Percentiles rank a stretch among this genome's conserved stretches.
Evolutionary conservation across 1,284 basidiomycete species (phyloP).

Genomic region (Inonotus hispidus): DNA sequence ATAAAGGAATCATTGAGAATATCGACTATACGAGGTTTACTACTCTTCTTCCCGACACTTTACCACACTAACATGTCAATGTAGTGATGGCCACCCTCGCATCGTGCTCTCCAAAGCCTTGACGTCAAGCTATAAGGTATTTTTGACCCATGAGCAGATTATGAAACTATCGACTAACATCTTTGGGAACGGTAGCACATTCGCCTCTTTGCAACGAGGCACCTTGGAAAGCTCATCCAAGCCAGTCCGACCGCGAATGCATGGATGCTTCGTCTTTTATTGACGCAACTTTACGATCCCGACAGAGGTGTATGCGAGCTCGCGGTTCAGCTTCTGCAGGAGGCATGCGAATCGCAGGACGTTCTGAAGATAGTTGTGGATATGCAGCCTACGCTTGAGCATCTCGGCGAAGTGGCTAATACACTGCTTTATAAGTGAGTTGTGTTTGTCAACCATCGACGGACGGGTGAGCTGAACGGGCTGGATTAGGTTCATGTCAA

Average conservation of each 20-base stretch:
- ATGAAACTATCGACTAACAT: not conserved
- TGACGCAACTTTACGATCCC: constrained; percentile 95
- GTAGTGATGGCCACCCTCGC: constrained; percentile 86
- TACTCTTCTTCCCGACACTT: not conserved
- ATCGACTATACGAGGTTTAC: constrained; percentile 85
- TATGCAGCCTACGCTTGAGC: constrained; percentile 92
- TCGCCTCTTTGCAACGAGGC: constrained; percentile 83
- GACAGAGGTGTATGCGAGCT: constrained; percentile 84
- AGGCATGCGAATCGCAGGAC: constrained; percentile 81
- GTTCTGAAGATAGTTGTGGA: constrained; percentile 88
- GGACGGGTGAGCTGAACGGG: not conserved
- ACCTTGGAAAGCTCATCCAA: constrained; percentile 78
- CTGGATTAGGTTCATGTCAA: constrained; percentile 82
- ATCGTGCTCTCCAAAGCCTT: constrained; percentile 91
- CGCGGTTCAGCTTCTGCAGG: constrained; percentile 85
- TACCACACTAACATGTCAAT: constrained; percentile 13
- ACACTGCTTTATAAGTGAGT: constrained; percentile 82
- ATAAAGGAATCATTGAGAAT: constrained; percentile 87
- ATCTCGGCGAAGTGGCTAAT: constrained; percentile 90
- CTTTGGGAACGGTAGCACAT: constrained; percentile 60
- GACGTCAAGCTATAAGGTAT: constrained; percentile 84
- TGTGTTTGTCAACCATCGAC: constrained; percentile 15
- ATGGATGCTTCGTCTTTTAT: constrained; percentile 84
- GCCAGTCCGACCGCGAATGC: constrained; percentile 57
- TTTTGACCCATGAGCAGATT: constrained; percentile 10